Evolutionary conservation across 306 rosid genomes (phyloP).

Genomic region (Prunus mume): DNA sequence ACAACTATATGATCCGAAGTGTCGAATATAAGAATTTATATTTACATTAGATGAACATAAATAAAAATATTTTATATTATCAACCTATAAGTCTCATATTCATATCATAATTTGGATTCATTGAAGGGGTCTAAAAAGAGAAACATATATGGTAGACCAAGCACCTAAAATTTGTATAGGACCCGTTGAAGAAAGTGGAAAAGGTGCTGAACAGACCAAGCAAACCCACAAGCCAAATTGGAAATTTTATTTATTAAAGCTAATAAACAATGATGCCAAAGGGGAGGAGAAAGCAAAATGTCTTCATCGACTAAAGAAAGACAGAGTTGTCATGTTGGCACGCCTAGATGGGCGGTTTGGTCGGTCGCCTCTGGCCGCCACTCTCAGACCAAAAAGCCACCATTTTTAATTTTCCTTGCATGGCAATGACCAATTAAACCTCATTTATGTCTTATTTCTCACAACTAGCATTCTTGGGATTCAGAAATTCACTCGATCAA

Average conservation of each 20-base stretch:
- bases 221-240: not conserved
- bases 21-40: no score
- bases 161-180: not conserved
- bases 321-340: conserved; percentile 32
- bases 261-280: not conserved
- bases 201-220: not conserved
- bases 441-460: conserved; percentile 16
- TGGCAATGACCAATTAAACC: conserved; percentile 27
- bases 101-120: not conserved
- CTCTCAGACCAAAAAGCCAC: conserved; percentile 34
- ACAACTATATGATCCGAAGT: no score
- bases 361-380: conserved; percentile 70
- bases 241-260: not conserved
- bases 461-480: not conserved
- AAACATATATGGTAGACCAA: not conserved
- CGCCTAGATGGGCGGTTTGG: conserved; percentile 63
- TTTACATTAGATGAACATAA: no score
- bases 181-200: not conserved
- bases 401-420: not conserved
- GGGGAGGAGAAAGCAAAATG: not conserved
- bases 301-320: conserved; percentile 30
- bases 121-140: not conserved
- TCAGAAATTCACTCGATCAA: not conserved
- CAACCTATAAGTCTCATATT: not conserved
- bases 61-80: no score